Evolutionary conservation across 1,284 basidiomycete genomes (phyloP), one percentile per base, ranked within the genome.

Genomic region (Trametes sp.): DNA sequence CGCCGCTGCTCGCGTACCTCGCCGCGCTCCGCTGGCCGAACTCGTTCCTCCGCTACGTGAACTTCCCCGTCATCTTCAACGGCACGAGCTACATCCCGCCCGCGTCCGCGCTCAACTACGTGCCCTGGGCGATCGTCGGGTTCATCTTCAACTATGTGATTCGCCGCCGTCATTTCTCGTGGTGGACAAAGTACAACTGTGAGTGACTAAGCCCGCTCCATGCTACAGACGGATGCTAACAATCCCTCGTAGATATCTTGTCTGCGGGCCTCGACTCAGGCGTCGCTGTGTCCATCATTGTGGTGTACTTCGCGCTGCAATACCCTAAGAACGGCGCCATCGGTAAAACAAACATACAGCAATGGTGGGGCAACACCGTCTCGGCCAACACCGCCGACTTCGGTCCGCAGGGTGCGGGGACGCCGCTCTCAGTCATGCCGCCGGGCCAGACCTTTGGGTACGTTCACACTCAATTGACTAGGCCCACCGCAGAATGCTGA

Each of bases 41-140:
- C 68, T 75, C 75, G 41, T 82, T 86, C 77, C 87, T 87, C 82
- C 82, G 88, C 63, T 93, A 90, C 73, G 79, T 93, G 74, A 93
- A 93, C 78, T 84, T 92, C 58, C 92, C 93, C 21, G 69, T 77
- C 42, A 72, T 78, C 53, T 75, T 80, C 62, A 72, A 71, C 44
- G 78, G 78, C 50, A 75, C 74, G 45, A 61, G 68, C 38, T 70
- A 59, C 53, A 77, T 80, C 28, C 82, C 82, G 0, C 80, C 80
- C 14, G 80, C 81, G 19, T 75, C 74, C 7, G 79, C 80, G 4
- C 73, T 82, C 62, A 83, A 82, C 70, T 82, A 80, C 66, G 76
- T 77, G 5, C 75, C 77, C 5, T 79, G 78, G 77, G 72, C 75
- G 38, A 69, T 80, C 63, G 74, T 76, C 38, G 78, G 75, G 8